These are phyloP conservation scores for Puccinia novopanici DNA, from an alignment of 1,284 basidiomycete species.

Conservation along the genomic window DNA sequence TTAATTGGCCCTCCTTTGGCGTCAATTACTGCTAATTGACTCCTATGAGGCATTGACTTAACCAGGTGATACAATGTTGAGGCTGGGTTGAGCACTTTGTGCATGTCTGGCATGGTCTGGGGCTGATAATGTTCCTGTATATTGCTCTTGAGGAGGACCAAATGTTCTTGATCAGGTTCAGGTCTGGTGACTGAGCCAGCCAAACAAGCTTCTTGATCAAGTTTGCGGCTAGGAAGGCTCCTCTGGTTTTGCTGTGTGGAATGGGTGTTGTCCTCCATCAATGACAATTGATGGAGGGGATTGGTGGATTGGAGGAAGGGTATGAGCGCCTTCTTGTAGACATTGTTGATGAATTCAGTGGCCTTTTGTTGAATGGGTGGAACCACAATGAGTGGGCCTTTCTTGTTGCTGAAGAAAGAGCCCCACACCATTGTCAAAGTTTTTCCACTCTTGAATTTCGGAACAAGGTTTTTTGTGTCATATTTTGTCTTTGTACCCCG, in stretches of 20 bases:
- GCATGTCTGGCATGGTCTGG: neutral
- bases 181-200: conserved; percentile 60
- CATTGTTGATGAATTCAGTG: neutral
- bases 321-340: neutral
- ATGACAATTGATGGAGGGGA: neutral
- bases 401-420: neutral
- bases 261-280: conserved; percentile 38
- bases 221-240: neutral
- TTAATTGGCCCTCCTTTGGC: neutral
- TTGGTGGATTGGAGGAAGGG: neutral
- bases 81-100: neutral
- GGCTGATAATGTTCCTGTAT: neutral
- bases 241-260: too few relatives aligned
- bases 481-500: too few relatives aligned
- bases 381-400: neutral
- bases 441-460: neutral
- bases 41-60: neutral
- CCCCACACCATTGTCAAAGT: conserved; percentile 14
- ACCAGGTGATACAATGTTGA: neutral
- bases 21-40: neutral
- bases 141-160: conserved; percentile 54
- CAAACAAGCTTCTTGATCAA: conserved; percentile 50
- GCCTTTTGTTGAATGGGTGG: neutral
- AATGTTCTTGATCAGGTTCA: conserved; percentile 61
- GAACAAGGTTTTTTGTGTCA: too few relatives aligned